Conservation (phyloP, 805 yeast genomes). For the Metschnikowia kofuensis region DNA sequence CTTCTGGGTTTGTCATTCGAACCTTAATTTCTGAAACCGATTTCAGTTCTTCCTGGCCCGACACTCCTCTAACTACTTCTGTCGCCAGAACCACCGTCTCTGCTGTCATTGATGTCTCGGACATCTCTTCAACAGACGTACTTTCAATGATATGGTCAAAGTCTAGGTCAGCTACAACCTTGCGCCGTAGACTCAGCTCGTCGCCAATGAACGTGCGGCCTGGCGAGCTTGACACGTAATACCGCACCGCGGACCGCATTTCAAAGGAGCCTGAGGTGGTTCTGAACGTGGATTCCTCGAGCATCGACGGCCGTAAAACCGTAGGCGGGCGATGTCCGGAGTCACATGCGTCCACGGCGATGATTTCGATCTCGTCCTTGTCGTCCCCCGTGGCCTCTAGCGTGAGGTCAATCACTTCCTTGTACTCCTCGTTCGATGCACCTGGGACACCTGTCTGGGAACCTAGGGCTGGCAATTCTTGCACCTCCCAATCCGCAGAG, state of each 20-base stretch:
- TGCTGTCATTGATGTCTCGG: neutral
- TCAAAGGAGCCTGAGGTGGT: constrained; percentile 1
- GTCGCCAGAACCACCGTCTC: neutral
- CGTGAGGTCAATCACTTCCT: constrained; percentile 17
- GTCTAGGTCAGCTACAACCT: constrained; percentile 28
- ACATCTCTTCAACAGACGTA: constrained; percentile 7
- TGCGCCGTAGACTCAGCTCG: constrained; percentile 21
- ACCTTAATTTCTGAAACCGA: no score
- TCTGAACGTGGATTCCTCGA: constrained; percentile 3
- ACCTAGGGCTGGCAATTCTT: constrained; percentile 31
- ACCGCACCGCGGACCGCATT: constrained; percentile 13
- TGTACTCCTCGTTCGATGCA: neutral
- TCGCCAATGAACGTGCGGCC: constrained; percentile 24
- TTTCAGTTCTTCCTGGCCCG: neutral
- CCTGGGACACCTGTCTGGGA: neutral
- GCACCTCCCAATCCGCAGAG: constrained; percentile 39
- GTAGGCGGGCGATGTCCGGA: neutral
- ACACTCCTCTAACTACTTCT: neutral
- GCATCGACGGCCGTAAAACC: constrained; percentile 3
- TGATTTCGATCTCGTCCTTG: constrained; percentile 16
- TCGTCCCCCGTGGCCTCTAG: constrained; percentile 11
- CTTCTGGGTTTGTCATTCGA: no score
- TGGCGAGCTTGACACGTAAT: constrained; percentile 26
- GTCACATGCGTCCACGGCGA: constrained; percentile 14
- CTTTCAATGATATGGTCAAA: constrained; percentile 28